Percentiles rank a stretch among this genome's conserved stretches.
Conservation (phyloP, 164 flowering plant species). For the Platanus orientalis region DNA sequence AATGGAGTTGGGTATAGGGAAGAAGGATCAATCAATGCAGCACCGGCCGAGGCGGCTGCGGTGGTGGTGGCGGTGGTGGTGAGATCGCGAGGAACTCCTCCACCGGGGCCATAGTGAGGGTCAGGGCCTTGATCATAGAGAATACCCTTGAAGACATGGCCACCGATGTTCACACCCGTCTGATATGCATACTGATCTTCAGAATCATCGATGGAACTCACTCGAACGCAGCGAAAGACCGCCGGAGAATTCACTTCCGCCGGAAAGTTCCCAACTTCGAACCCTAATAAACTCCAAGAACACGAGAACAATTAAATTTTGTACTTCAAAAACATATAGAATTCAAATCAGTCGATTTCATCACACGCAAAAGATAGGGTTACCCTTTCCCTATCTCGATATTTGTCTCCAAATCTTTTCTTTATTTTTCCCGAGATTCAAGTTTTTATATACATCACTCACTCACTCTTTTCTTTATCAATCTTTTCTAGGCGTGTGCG, state of each 20-base stretch:
- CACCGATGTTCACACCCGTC: conserved; percentile 85
- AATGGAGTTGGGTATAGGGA: conserved; percentile 63
- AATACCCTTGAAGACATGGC: conserved; percentile 85
- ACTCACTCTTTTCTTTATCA: too few species aligned
- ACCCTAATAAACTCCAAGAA: conserved; percentile 35
- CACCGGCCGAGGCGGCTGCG: conserved; percentile 16
- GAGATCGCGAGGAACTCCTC: conserved; percentile 47
- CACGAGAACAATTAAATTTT: not conserved
- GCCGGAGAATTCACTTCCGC: conserved; percentile 61
- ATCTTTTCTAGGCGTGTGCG: too few species aligned
- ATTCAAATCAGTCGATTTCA: too few species aligned
- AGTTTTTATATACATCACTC: too few species aligned
- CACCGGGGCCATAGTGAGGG: conserved; percentile 23
- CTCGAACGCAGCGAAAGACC: conserved; percentile 70
- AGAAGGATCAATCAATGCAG: conserved; percentile 44
- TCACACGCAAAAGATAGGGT: too few species aligned
- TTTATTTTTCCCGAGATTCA: too few species aligned
- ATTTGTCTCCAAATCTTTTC: too few species aligned
- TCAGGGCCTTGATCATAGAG: conserved; percentile 87
- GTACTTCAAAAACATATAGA: too few species aligned
- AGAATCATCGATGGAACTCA: conserved; percentile 50
- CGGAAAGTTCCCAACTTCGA: conserved; percentile 66
- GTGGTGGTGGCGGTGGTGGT: conserved; percentile 20
- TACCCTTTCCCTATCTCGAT: too few species aligned
- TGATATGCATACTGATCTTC: conserved; percentile 78